These are phyloP conservation scores for Zygotorulaspora sp. DNA, from an alignment of 805 yeast species.

Conservation along the genomic window DNA sequence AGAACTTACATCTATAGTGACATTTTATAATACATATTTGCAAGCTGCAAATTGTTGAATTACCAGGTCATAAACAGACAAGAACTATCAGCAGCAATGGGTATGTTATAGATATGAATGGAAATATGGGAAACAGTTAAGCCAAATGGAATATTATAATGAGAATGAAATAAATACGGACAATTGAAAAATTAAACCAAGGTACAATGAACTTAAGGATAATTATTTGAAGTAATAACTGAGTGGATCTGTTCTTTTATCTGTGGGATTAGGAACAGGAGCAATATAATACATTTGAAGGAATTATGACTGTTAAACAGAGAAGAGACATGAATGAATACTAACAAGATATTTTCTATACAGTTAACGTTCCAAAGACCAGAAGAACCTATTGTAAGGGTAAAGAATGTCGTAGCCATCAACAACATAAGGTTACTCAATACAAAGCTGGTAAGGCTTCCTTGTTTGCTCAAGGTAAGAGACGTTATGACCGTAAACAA, in stretches of 20 bases:
- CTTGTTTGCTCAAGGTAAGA: constrained; percentile 99
- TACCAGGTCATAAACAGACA: constrained; percentile 9
- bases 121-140: neutral
- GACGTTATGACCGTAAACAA: constrained; percentile 99
- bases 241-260: too few species aligned
- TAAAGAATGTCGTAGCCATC: constrained; percentile 98
- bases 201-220: too few species aligned
- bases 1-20: too few species aligned
- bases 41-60: neutral
- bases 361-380: constrained; percentile 99
- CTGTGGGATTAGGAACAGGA: too few species aligned
- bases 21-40: too few species aligned
- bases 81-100: constrained; percentile 31
- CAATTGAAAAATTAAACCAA: too few species aligned
- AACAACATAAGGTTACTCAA: constrained; percentile 99
- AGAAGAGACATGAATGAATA: neutral
- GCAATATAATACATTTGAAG: too few species aligned
- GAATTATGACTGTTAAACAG: neutral
- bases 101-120: constrained; percentile 19
- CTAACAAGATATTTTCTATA: too few species aligned
- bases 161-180: neutral
- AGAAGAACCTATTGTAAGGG: constrained; percentile 99
- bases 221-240: too few species aligned
- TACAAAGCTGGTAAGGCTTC: constrained; percentile 99
- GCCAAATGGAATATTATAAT: neutral